Conservation (phyloP, 2,329 filamentous ascomycete genomes). For the Sporothrix globosa region DNA sequence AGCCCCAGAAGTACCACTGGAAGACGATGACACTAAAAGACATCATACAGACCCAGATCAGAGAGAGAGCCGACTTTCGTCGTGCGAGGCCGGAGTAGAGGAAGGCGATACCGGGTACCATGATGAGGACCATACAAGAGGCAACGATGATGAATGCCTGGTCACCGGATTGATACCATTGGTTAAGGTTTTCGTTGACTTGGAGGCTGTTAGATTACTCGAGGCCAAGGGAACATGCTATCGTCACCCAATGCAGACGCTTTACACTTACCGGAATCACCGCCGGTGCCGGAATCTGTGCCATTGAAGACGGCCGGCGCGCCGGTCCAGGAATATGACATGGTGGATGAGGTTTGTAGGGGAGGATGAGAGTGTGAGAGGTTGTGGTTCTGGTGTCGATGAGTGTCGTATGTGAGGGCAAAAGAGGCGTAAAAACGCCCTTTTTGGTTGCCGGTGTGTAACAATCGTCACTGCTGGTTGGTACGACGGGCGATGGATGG, state of each 20-base stretch:
- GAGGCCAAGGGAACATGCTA: neutral
- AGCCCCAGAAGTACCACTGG: conserved; percentile 99
- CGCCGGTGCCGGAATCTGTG: conserved; percentile 66
- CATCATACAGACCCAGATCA: conserved; percentile 98
- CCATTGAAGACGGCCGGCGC: conserved; percentile 65
- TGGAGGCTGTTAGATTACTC: conserved; percentile 23
- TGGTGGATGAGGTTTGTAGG: conserved; percentile 39
- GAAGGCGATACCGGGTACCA: conserved; percentile 96
- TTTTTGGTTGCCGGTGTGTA: neutral
- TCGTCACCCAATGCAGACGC: neutral
- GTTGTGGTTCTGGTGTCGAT: neutral
- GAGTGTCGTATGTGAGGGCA: neutral
- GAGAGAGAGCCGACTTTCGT: conserved; percentile 92
- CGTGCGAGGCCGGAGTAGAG: conserved; percentile 97
- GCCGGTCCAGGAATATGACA: conserved; percentile 65
- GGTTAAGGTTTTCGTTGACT: conserved; percentile 88
- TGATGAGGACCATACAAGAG: conserved; percentile 91
- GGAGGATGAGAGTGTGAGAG: neutral
- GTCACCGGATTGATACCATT: conserved; percentile 92
- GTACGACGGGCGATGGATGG: neutral
- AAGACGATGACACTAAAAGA: conserved; percentile 89
- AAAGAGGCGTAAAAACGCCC: conserved; percentile 16
- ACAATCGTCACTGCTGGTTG: conserved; percentile 5
- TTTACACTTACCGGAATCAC: conserved; percentile 73
- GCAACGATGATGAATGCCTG: conserved; percentile 90